A percentile compares a stretch with the other conserved stretches of the same genome.
Conservation (phyloP, 805 yeast genomes). For the Cyberlindnera maritima region DNA sequence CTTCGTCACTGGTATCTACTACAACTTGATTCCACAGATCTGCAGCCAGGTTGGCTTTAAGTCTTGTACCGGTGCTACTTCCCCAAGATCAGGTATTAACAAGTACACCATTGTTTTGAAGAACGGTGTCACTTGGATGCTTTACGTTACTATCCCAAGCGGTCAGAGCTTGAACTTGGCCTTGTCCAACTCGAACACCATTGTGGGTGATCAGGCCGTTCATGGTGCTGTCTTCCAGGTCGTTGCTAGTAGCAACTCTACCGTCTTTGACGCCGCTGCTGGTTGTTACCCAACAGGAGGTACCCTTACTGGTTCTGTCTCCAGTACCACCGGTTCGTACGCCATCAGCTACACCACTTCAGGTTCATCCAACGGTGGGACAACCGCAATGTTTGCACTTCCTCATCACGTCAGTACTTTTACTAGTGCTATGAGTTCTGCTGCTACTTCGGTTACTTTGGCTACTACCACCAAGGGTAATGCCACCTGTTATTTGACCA, state of each 20-base stretch:
- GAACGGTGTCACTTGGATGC: conserved; percentile 61
- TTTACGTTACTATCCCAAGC: conserved; percentile 53
- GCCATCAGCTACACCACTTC: conserved; percentile 39
- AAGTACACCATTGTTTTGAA: conserved; percentile 56
- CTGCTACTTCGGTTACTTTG: conserved; percentile 35
- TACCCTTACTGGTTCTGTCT: conserved; percentile 39
- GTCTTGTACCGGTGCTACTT: conserved; percentile 39
- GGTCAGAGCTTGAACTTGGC: conserved; percentile 33
- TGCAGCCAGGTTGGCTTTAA: conserved; percentile 67
- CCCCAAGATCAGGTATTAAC: conserved; percentile 38
- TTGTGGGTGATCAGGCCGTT: conserved; percentile 42
- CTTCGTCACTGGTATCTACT: conserved; percentile 64
- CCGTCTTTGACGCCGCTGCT: conserved; percentile 54
- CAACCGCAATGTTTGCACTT: conserved; percentile 54
- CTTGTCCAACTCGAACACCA: conserved; percentile 33
- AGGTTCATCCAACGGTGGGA: conserved; percentile 46
- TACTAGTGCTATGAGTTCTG: conserved; percentile 24
- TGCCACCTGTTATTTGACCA: conserved; percentile 44
- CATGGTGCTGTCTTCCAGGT: conserved; percentile 58
- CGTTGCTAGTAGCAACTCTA: conserved; percentile 48
- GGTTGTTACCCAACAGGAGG: conserved; percentile 58
- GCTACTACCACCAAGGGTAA: conserved; percentile 51
- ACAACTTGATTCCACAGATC: conserved; percentile 50
- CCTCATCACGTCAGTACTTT: conserved; percentile 62
- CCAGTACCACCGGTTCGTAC: conserved; percentile 39